phyloP scores from a whole-genome alignment of 148 eudicot genomes.

The Oxyria digyna region DNA sequence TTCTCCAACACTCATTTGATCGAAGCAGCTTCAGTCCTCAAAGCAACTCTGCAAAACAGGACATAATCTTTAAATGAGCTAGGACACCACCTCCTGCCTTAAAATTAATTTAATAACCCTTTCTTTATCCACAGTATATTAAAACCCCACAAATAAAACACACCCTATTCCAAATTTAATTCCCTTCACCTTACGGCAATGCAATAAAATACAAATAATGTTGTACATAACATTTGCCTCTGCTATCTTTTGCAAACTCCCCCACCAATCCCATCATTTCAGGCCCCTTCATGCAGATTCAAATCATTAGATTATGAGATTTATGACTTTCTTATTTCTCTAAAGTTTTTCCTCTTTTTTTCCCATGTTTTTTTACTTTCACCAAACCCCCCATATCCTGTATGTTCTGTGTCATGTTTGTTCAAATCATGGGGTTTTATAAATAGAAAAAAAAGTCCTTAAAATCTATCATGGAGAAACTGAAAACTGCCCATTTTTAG shows the following conservation, averaged over 20 bases:
- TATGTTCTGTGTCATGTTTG: not conserved
- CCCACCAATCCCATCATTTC: not conserved
- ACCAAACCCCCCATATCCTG: not conserved
- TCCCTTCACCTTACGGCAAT: constrained; percentile 4
- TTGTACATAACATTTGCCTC: not conserved
- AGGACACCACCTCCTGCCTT: too few species aligned
- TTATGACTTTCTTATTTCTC: not conserved
- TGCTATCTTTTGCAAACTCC: not conserved
- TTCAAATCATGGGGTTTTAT: not conserved
- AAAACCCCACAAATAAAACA: not conserved
- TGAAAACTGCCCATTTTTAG: not conserved
- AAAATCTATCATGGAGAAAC: not conserved
- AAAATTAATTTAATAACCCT: too few species aligned
- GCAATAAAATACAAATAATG: not conserved
- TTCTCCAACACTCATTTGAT: constrained; percentile 5
- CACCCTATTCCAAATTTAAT: not conserved
- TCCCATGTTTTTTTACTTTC: not conserved
- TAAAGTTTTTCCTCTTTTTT: not conserved
- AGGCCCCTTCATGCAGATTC: not conserved
- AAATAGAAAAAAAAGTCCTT: not conserved
- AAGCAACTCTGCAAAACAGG: not conserved
- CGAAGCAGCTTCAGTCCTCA: not conserved
- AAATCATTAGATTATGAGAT: not conserved
- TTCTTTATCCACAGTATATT: too few species aligned
- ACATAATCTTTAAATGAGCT: not conserved